A percentile compares a stretch with the other conserved stretches of the same genome.
phyloP scores from a whole-genome alignment of 2,329 filamentous ascomycete species.

The Pseudogymnoascus sp. region DNA sequence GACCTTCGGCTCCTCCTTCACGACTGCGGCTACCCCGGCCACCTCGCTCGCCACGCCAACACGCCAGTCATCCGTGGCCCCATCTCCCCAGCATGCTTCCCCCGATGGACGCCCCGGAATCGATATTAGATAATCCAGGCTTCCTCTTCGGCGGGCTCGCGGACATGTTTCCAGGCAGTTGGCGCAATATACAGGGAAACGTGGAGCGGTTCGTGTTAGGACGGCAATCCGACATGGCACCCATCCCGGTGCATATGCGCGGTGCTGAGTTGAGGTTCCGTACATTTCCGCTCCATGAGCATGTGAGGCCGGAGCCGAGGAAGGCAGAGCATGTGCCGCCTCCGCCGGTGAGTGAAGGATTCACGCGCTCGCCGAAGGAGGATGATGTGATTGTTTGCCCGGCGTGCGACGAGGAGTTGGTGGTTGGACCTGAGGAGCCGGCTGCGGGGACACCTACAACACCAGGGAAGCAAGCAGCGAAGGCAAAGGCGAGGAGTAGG shows the following conservation, averaged over 20 bases:
- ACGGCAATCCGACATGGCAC: not conserved
- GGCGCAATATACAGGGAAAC: not conserved
- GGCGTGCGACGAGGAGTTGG: conserved; percentile 76
- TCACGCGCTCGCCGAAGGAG: conserved; percentile 66
- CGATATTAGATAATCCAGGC: not conserved
- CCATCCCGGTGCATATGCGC: not conserved
- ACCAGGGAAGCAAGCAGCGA: conserved; percentile 24
- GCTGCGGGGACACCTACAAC: conserved; percentile 16
- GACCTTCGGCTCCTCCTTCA: conserved; percentile 1
- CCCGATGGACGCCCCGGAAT: not conserved
- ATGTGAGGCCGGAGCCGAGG: not conserved
- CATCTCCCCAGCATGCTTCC: conserved; percentile 1
- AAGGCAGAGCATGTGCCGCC: conserved; percentile 24
- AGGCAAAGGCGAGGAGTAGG: conserved; percentile 39
- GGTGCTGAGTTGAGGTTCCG: not conserved
- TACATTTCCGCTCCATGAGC: not conserved
- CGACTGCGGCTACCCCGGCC: not conserved
- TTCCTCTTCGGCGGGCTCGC: not conserved
- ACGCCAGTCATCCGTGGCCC: not conserved
- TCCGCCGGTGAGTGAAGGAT: conserved; percentile 61
- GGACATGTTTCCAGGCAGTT: not conserved
- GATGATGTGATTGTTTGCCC: conserved; percentile 73
- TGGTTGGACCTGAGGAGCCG: conserved; percentile 30
- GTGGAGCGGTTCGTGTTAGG: not conserved
- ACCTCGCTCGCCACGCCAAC: not conserved